A percentile compares a stretch with the other conserved stretches of the same genome.
phyloP scores from a whole-genome alignment of 352 stramenopile species.

The Elongisporangium anandrum region DNA sequence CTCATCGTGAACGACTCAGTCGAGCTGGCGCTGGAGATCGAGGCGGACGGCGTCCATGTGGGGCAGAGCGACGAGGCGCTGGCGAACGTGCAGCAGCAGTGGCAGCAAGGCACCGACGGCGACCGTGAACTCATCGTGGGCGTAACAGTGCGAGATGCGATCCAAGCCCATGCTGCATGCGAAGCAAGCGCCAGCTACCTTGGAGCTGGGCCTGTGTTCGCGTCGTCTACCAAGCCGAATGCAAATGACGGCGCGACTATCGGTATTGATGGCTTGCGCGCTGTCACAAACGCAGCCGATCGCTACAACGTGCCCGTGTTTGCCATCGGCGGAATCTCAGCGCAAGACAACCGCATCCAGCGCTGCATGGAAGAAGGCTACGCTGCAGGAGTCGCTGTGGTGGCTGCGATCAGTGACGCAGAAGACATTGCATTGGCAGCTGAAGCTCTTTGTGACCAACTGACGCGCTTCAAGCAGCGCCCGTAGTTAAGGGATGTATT shows the following conservation, averaged over 20 bases:
- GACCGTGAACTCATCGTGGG: slow-evolving; percentile 39
- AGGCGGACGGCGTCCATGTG: slow-evolving; percentile 50
- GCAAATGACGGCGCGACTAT: slow-evolving; percentile 52
- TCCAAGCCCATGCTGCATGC: slow-evolving; percentile 34
- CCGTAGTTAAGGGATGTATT: not conserved
- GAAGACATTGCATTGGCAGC: slow-evolving; percentile 22
- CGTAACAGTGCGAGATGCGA: slow-evolving; percentile 43
- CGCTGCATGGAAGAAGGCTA: slow-evolving; percentile 33
- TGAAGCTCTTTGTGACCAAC: slow-evolving; percentile 13
- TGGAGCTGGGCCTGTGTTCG: slow-evolving; percentile 44
- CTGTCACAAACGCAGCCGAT: slow-evolving; percentile 15
- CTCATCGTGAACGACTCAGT: slow-evolving; percentile 62
- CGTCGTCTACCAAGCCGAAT: slow-evolving; percentile 45
- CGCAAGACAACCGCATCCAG: slow-evolving; percentile 29
- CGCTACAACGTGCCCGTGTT: slow-evolving; percentile 38
- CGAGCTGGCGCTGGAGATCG: slow-evolving; percentile 33
- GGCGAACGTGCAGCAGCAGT: slow-evolving; percentile 12
- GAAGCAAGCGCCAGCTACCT: slow-evolving; percentile 42
- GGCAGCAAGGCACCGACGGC: slow-evolving; percentile 3
- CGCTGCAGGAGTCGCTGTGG: slow-evolving; percentile 39
- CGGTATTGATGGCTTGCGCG: slow-evolving; percentile 27
- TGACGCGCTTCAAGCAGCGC: slow-evolving; percentile 10
- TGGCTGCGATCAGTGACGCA: slow-evolving; percentile 40
- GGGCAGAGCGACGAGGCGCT: slow-evolving; percentile 35
- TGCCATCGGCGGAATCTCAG: slow-evolving; percentile 40